Evolutionary conservation across 179 eudicot species (phyloP).

Genomic region (Amaranthus tricolor): DNA sequence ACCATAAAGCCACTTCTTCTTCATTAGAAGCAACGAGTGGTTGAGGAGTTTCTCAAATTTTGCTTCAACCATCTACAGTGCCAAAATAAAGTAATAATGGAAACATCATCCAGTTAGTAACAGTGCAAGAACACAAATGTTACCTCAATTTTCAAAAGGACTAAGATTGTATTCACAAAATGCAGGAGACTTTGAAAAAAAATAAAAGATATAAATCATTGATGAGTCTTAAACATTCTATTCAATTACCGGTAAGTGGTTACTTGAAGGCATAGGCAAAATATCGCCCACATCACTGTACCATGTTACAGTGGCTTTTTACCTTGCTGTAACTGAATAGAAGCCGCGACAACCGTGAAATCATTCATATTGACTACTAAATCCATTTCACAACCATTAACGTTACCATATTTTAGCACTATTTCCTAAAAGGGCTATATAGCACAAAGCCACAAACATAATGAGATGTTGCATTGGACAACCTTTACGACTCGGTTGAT

Average conservation of each 20-base stretch:
- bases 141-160: neutral
- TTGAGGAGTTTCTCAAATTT: conserved; percentile 69
- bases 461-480: neutral
- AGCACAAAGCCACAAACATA: neutral
- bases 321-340: no score
- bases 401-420: no score
- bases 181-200: neutral
- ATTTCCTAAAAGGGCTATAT: neutral
- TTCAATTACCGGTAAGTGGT: neutral
- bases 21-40: conserved; percentile 67
- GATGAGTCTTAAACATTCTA: no score
- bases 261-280: neutral
- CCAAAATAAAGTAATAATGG: neutral
- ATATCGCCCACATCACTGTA: no score
- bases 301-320: no score
- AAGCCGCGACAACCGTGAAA: no score
- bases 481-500: neutral
- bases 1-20: conserved; percentile 87
- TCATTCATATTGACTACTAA: no score
- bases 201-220: no score
- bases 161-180: neutral
- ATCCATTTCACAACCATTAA: no score
- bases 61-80: conserved; percentile 77
- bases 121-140: neutral
- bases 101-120: neutral